A percentile compares a stretch with the other conserved stretches of the same genome.
phyloP scores from a whole-genome alignment of 345 rosid genomes.

The Raphanus sativus region DNA sequence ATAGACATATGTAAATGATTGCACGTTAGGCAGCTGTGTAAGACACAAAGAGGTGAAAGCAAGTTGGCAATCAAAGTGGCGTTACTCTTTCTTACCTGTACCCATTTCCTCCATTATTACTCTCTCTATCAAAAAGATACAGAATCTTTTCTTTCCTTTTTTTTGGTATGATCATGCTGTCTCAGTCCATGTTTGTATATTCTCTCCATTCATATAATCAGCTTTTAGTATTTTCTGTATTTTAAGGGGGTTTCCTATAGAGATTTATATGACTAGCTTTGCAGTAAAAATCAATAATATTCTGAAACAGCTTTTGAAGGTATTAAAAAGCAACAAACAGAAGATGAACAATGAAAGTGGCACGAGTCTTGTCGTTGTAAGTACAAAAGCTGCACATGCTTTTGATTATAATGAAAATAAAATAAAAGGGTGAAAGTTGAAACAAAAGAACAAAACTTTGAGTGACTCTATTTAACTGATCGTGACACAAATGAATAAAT shows the following conservation, averaged over 20 bases:
- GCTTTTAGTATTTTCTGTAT: neutral
- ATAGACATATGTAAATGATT: constrained; percentile 17
- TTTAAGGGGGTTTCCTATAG: neutral
- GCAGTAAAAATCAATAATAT: constrained; percentile 16
- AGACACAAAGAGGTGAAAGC: constrained; percentile 42
- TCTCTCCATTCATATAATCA: constrained; percentile 18
- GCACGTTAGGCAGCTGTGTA: constrained; percentile 44
- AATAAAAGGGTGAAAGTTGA: constrained; percentile 22
- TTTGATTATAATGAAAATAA: constrained; percentile 25
- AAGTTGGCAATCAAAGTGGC: constrained; percentile 41
- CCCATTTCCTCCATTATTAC: constrained; percentile 43
- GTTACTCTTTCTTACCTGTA: constrained; percentile 43
- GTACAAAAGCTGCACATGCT: constrained; percentile 46
- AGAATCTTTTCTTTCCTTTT: constrained; percentile 30
- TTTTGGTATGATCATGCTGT: constrained; percentile 33
- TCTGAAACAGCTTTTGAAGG: neutral
- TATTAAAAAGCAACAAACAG: neutral
- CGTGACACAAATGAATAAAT: constrained; percentile 36
- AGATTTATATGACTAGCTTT: neutral
- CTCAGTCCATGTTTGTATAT: constrained; percentile 30
- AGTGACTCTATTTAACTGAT: constrained; percentile 40
- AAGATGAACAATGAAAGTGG: constrained; percentile 34
- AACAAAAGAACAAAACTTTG: constrained; percentile 44
- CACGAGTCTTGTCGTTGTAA: constrained; percentile 43
- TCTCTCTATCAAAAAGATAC: constrained; percentile 39